Evolutionary conservation across 352 stramenopile genomes (phyloP), one percentile per base, ranked within the genome.

Genomic region (Halophytophthora polymorphica): DNA sequence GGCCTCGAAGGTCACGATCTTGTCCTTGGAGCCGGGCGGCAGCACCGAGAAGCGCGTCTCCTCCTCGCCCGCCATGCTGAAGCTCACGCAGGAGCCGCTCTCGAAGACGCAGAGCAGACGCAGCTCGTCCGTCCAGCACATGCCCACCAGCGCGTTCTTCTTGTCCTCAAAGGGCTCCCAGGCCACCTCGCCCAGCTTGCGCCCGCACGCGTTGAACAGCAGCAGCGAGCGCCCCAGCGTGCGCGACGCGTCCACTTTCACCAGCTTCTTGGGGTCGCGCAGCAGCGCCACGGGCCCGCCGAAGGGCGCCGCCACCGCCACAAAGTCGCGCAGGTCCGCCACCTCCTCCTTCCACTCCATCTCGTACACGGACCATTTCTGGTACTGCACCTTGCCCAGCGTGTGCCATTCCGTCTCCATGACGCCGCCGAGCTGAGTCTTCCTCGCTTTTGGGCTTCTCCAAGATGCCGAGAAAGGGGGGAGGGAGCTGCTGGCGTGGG

Each of bases 341-440:
- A 91, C 58, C 14, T 76, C 75, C 14, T 77, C 50, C 44, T 76
- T 67, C 78, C 76, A 88, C 25, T 65, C 66, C 55, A 85, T 78
- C 37, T 83, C 73, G 66, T 89, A 91, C 41, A 78, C 61, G 13
- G 73, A 61, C 78, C 81, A 90, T 64, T 88, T 90, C 71, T 91
- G 78, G 69, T 93, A 93, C 74, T 90, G 83, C 28, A 89, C 81
- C 61, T 89, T 88, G 53, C 83, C 81, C 33, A 93, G 67, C 50
- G 81, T 89, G 55, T 93, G 80, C 83, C 80, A 90, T 58, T 93
- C 80, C 53, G 69, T 80, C 68, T 88, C 76, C 77, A 88, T 88
- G 12, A 7, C 51, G n/a, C 17, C 2, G 17, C 6, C 18, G 22
- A 17, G 3, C 22, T 21, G 33, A 53, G 48, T 46, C 31, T 46